Conservation (phyloP, 805 yeast species). For the Lipomyces spencermartinsiae region DNA sequence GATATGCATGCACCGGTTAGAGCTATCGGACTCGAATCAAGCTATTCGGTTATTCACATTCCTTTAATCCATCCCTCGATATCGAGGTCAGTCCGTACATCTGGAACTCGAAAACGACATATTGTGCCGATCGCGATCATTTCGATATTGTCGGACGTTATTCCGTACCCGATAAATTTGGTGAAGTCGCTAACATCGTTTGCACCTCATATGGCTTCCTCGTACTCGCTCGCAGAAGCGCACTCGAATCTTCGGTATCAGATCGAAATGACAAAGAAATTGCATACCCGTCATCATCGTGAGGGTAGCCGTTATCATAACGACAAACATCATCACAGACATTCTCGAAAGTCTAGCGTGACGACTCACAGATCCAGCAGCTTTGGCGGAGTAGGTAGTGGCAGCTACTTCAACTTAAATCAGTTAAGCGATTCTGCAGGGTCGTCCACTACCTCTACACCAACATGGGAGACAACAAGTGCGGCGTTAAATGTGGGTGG, state of each 20-base stretch:
- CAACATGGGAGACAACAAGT: slow-evolving; percentile 21
- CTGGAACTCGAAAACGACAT: slow-evolving; percentile 20
- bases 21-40: slow-evolving; percentile 45
- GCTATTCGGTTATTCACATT: slow-evolving; percentile 44
- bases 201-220: slow-evolving; percentile 45
- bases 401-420: slow-evolving; percentile 18
- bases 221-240: slow-evolving; percentile 42
- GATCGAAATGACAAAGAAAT: slow-evolving; percentile 31
- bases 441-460: slow-evolving; percentile 16
- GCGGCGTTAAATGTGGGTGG: neutral
- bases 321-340: slow-evolving; percentile 7
- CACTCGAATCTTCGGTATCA: slow-evolving; percentile 41
- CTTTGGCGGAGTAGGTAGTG: neutral
- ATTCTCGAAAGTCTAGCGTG: slow-evolving; percentile 15
- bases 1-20: slow-evolving; percentile 38
- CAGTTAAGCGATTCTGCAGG: slow-evolving; percentile 14
- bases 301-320: neutral
- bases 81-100: slow-evolving; percentile 17
- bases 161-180: slow-evolving; percentile 44
- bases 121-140: slow-evolving; percentile 46
- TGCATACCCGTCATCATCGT: slow-evolving; percentile 9
- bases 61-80: slow-evolving; percentile 43
- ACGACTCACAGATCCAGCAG: neutral
- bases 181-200: slow-evolving; percentile 38
- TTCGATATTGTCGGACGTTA: slow-evolving; percentile 43